Conservation (phyloP, 1,284 basidiomycete genomes). For the Trichosporon sp. region DNA sequence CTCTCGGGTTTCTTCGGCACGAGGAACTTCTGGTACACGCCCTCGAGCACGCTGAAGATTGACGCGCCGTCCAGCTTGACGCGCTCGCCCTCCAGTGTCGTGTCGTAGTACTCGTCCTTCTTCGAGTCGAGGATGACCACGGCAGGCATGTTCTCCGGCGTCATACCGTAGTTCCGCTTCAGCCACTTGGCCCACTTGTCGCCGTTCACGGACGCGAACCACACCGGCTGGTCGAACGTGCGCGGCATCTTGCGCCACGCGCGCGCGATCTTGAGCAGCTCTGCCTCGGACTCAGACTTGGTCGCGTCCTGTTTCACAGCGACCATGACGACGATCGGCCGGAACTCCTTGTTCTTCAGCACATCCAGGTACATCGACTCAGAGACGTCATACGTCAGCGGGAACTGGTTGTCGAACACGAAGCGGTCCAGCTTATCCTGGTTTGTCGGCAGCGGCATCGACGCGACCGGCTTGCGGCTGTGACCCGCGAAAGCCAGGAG, state of each 20-base stretch:
- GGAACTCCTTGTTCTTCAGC: constrained; percentile 66
- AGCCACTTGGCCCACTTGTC: constrained; percentile 77
- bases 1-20: constrained; percentile 50
- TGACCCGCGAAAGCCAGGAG: constrained; percentile 73
- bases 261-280: constrained; percentile 57
- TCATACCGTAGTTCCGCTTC: constrained; percentile 59
- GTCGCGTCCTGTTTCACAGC: constrained; percentile 41
- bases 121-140: constrained; percentile 73
- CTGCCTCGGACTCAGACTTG: constrained; percentile 35
- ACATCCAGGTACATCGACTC: constrained; percentile 70
- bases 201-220: constrained; percentile 81
- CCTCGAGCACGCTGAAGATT: constrained; percentile 68
- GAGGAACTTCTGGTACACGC: constrained; percentile 58
- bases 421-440: constrained; percentile 50
- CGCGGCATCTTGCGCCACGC: constrained; percentile 58
- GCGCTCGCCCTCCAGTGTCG: constrained; percentile 65
- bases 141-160: constrained; percentile 53
- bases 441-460: constrained; percentile 38
- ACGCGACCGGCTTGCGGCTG: constrained; percentile 29
- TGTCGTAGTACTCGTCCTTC: constrained; percentile 47
- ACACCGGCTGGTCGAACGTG: constrained; percentile 57
- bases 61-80: constrained; percentile 58
- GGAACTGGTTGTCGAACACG: constrained; percentile 64
- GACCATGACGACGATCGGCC: constrained; percentile 68
- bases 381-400: constrained; percentile 64